A percentile compares a stretch with the other conserved stretches of the same genome.
These are phyloP conservation scores for Spergularia marina DNA, from an alignment of 148 eudicot genomes.

Conservation along the genomic window DNA sequence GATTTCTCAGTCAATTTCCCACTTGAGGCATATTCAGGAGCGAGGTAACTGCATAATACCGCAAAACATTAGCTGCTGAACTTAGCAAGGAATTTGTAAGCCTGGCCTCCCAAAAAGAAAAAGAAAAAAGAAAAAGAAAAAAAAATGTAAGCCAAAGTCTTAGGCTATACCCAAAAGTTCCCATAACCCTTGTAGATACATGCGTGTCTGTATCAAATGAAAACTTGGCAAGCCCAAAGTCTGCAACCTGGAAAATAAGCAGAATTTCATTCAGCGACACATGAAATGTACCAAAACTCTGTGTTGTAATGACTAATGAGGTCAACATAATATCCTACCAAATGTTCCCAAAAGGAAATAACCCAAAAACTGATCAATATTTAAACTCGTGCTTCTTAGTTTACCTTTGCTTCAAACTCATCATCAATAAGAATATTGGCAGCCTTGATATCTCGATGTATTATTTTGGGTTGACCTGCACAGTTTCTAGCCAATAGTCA, in stretches of 20 bases:
- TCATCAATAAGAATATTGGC: conserved; percentile 75
- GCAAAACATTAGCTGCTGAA: conserved; percentile 17
- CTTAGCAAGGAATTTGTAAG: not conserved
- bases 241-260: conserved; percentile 57
- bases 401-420: conserved; percentile 74
- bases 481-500: conserved; percentile 18
- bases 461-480: conserved; percentile 78
- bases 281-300: not conserved
- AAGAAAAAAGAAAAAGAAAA: no score
- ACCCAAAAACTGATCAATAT: not conserved
- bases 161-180: conserved; percentile 71
- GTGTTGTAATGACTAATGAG: not conserved
- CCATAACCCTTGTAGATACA: conserved; percentile 84
- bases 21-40: conserved; percentile 74
- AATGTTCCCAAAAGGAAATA: not conserved
- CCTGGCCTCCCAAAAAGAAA: no score
- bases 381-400: not conserved
- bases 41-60: conserved; percentile 58
- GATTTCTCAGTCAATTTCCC: conserved; percentile 76
- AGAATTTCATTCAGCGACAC: not conserved
- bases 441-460: conserved; percentile 86
- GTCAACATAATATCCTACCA: not conserved
- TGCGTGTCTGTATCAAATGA: conserved; percentile 69
- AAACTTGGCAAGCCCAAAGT: conserved; percentile 79
- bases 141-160: no score